Conservation (phyloP, 2,329 filamentous ascomycete genomes). For the Trichoderma atrobrunneum region DNA sequence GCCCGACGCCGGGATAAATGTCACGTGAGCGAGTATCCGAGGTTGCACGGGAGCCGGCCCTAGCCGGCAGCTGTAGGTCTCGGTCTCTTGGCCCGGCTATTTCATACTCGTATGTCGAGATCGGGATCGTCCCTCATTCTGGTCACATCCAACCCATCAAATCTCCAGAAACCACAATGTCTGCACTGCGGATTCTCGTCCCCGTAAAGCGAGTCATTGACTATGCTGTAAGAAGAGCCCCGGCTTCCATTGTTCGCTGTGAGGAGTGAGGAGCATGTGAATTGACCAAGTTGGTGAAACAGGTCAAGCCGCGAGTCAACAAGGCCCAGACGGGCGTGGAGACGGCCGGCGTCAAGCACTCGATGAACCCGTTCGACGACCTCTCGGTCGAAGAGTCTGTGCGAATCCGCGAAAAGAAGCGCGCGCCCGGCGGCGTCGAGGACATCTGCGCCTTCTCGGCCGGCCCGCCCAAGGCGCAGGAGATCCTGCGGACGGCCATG, state of each 20-base stretch:
- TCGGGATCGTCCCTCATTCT: conserved; percentile 21
- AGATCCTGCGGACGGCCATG: conserved; percentile 93
- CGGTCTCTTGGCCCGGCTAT: conserved; percentile 11
- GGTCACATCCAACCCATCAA: conserved; percentile 26
- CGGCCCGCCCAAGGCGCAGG: conserved; percentile 81
- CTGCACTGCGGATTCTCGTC: conserved; percentile 70
- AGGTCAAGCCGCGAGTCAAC: conserved; percentile 70
- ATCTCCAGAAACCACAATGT: conserved; percentile 45
- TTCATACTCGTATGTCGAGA: neutral
- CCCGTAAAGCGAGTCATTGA: conserved; percentile 84
- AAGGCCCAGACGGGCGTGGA: conserved; percentile 82
- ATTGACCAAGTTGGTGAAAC: conserved; percentile 19
- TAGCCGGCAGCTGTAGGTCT: conserved; percentile 38
- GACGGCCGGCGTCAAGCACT: conserved; percentile 90
- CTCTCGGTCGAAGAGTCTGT: conserved; percentile 96
- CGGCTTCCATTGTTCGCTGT: neutral
- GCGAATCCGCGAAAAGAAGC: conserved; percentile 84
- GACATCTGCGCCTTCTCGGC: conserved; percentile 90
- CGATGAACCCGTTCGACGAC: conserved; percentile 99
- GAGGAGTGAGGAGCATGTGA: conserved; percentile 12
- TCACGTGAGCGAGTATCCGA: conserved; percentile 41
- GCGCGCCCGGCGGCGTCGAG: conserved; percentile 69
- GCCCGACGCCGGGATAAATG: neutral
- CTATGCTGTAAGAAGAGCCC: conserved; percentile 65
- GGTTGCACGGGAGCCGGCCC: conserved; percentile 39